Evolutionary conservation across 2,329 filamentous ascomycete species (phyloP).

Genomic region (Botrytis porri): DNA sequence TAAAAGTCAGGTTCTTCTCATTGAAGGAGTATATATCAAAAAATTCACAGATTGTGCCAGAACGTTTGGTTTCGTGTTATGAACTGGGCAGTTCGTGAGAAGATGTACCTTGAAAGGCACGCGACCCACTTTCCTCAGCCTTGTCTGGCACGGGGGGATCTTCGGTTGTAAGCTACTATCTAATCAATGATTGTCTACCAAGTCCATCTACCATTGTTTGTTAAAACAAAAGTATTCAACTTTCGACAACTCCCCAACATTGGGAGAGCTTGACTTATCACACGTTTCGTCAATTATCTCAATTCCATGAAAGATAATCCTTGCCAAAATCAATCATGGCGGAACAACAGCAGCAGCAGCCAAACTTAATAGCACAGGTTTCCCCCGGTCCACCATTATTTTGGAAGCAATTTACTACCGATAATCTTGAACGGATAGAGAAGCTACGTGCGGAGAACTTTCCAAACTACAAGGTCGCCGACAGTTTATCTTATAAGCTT

Average conservation of each 20-base stretch:
- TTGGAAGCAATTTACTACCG: constrained; percentile 80
- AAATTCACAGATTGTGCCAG: not conserved
- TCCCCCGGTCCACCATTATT: constrained; percentile 88
- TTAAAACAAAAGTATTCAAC: not conserved
- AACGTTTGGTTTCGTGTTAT: not conserved
- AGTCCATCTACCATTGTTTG: not conserved
- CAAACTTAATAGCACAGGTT: constrained; percentile 54
- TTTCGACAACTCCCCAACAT: not conserved
- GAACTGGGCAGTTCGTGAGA: not conserved
- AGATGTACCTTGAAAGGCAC: constrained; percentile 3
- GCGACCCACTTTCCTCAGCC: constrained; percentile 9
- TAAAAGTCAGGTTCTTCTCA: constrained; percentile 18
- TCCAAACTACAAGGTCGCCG: not conserved
- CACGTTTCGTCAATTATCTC: not conserved
- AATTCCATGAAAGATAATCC: not conserved
- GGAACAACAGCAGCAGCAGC: constrained; percentile 42
- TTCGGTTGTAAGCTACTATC: not conserved
- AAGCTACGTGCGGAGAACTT: constrained; percentile 42
- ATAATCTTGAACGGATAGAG: constrained; percentile 63
- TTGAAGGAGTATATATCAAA: constrained; percentile 3
- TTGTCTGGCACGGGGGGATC: constrained; percentile 7
- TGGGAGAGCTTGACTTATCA: not conserved
- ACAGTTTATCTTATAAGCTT: constrained; percentile 31
- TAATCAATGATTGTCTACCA: constrained; percentile 4
- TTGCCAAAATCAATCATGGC: constrained; percentile 50